Evolutionary conservation across 2,329 filamentous ascomycete genomes (phyloP), one percentile per base, ranked within the genome.

Genomic region (Pseudocercospora vitis): DNA sequence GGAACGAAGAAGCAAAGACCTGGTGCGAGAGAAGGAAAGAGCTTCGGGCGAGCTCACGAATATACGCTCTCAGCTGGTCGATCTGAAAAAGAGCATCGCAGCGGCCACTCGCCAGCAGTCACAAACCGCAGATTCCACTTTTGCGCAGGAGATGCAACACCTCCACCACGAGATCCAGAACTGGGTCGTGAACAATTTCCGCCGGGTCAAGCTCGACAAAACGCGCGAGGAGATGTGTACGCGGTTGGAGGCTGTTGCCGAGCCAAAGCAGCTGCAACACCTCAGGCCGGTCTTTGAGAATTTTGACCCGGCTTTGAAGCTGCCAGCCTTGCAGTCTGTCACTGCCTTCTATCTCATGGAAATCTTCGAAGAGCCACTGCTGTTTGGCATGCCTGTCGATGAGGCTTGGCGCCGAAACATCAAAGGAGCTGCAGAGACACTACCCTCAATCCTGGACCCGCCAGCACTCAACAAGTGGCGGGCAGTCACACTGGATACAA

Each of bases 51-150:
- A 63, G 46, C 53, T 56, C 23, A 57, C 37, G 11, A 50, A 44
- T 12, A 52, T 65, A 7, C 61, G 80, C 49, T 74, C 75, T 2
- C 86, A 89, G 69, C 78, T 89, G 0, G 71, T 81, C 7, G 85
- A 84, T 2, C 73, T 89, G 55, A 89, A 89, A 75, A 83, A 84
- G 62, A 88, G 82, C 74, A 85, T 89, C 53, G 87, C 86, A 63
- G 81, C 79, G 18, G 82, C 81, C 58, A 87, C 85, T 7, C 75
- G 84, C 26, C 76, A 78, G 46, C 82, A 83, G 24, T 80, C 80
- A 18, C 81, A 85, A 57, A 70, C 75, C 40, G 84, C 83, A 57
- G 87, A 90, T 63, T 83, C 86, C 68, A 81, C 83, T 8, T 81
- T 89, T 65, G 80, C 76, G 2, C 81, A 86, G 47, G 76, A 78